Percentiles rank a stretch among this genome's conserved stretches.
These are phyloP conservation scores for Stereum hirsutum DNA, from an alignment of 1,284 basidiomycete species.

Conservation along the genomic window DNA sequence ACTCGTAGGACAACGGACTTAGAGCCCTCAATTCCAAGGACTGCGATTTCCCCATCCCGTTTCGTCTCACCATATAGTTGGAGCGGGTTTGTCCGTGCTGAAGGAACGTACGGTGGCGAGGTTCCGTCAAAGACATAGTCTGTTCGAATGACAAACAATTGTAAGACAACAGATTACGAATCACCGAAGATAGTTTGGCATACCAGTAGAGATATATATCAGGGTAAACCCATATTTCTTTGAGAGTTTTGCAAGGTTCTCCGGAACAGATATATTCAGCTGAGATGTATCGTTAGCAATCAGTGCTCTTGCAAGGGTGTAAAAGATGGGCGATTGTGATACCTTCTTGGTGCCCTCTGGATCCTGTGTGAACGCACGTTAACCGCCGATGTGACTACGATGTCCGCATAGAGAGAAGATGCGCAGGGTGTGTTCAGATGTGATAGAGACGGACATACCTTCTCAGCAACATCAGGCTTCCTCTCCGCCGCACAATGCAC, in stretches of 20 bases:
- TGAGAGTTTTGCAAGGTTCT: conserved; percentile 50
- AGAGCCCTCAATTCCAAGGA: conserved; percentile 44
- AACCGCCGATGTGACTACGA: not conserved
- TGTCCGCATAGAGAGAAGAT: not conserved
- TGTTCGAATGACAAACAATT: conserved; percentile 16
- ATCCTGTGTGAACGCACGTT: conserved; percentile 29
- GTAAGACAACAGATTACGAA: not conserved
- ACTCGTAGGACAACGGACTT: conserved; percentile 63
- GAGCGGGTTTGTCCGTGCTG: conserved; percentile 59
- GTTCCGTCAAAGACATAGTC: conserved; percentile 85
- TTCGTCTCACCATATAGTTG: conserved; percentile 76
- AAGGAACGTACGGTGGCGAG: conserved; percentile 69
- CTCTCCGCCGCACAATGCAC: conserved; percentile 83
- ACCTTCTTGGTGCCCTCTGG: conserved; percentile 58
- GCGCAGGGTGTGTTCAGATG: no score
- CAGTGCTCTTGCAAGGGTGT: not conserved
- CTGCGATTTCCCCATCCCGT: conserved; percentile 63
- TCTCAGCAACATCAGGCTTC: conserved; percentile 76
- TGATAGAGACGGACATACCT: conserved; percentile 30
- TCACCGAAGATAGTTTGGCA: conserved; percentile 4
- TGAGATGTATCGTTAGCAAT: conserved; percentile 19
- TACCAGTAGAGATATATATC: conserved; percentile 74
- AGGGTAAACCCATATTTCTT: conserved; percentile 47
- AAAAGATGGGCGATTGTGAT: conserved; percentile 8
- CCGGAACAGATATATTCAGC: conserved; percentile 65